A percentile compares a stretch with the other conserved stretches of the same genome.
Evolutionary conservation across 768 basidiomycete species (phyloP).

Genomic region (Crepidotus variabilis): DNA sequence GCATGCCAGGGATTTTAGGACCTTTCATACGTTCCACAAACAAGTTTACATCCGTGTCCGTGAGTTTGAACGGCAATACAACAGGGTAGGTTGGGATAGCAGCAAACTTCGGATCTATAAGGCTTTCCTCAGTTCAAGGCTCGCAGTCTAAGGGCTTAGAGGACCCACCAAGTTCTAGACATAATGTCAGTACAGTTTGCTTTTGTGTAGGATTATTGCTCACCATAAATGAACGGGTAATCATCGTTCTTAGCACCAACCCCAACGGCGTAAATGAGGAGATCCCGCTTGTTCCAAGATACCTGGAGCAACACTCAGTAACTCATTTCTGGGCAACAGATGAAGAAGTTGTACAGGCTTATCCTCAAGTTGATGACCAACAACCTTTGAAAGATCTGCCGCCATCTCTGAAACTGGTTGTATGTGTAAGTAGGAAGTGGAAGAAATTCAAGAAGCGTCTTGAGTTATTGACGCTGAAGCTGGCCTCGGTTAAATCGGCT

Average conservation of each 20-base stretch:
- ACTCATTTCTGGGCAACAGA: background rate
- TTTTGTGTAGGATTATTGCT: slow-evolving; percentile 6
- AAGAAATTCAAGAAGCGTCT: too few species aligned
- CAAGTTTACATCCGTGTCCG: slow-evolving; percentile 61
- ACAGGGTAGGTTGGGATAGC: slow-evolving; percentile 87
- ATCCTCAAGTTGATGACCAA: slow-evolving; percentile 52
- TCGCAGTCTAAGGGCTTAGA: too few species aligned
- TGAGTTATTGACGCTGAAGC: too few species aligned
- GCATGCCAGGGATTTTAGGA: slow-evolving; percentile 58
- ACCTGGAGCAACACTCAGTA: slow-evolving; percentile 41
- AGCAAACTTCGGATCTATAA: slow-evolving; percentile 46
- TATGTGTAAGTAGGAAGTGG: background rate
- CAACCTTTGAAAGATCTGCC: slow-evolving; percentile 58
- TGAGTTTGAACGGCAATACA: slow-evolving; percentile 69
- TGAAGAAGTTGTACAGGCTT: slow-evolving; percentile 42
- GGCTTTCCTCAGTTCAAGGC: too few species aligned
- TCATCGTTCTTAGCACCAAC: slow-evolving; percentile 81
- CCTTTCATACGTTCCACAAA: slow-evolving; percentile 54
- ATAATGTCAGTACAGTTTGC: too few species aligned
- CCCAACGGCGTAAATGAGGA: slow-evolving; percentile 74
- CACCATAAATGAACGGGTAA: slow-evolving; percentile 68
- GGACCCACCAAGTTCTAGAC: too few species aligned
- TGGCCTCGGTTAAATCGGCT: too few species aligned
- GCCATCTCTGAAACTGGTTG: slow-evolving; percentile 14
- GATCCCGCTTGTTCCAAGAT: slow-evolving; percentile 80